Evolutionary conservation across 2,329 filamentous ascomycete species (phyloP).

Genomic region (Plectosphaerella plurivora): DNA sequence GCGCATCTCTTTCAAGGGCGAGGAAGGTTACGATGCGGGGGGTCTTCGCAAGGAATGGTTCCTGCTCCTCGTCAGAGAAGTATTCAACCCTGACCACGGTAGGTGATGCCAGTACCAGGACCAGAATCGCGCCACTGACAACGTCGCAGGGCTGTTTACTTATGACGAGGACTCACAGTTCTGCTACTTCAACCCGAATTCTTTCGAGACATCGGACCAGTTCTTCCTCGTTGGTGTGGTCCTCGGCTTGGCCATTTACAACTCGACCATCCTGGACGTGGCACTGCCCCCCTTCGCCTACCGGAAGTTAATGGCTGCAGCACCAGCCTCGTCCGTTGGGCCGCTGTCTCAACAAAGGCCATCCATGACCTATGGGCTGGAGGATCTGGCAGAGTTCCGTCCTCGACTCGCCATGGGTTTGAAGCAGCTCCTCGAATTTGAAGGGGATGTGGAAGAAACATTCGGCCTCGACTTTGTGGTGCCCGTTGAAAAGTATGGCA

Average conservation of each 20-base stretch:
- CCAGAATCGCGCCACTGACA: slow-evolving; percentile 5
- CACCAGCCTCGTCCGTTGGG: slow-evolving; percentile 55
- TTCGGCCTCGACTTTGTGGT: slow-evolving; percentile 82
- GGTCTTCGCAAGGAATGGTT: slow-evolving; percentile 95
- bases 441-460: slow-evolving; percentile 75
- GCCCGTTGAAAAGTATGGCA: slow-evolving; percentile 73
- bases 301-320: slow-evolving; percentile 76
- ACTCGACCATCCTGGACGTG: slow-evolving; percentile 87
- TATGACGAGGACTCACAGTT: slow-evolving; percentile 88
- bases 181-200: slow-evolving; percentile 90
- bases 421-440: slow-evolving; percentile 71
- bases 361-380: slow-evolving; percentile 68
- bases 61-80: slow-evolving; percentile 76
- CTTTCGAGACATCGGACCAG: slow-evolving; percentile 86
- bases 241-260: slow-evolving; percentile 87
- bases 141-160: slow-evolving; percentile 69
- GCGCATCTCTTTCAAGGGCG: slow-evolving; percentile 78
- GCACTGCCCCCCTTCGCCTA: slow-evolving; percentile 86
- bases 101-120: slow-evolving; percentile 25
- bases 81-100: slow-evolving; percentile 90
- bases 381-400: slow-evolving; percentile 78
- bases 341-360: slow-evolving; percentile 53
- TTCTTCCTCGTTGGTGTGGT: slow-evolving; percentile 88
- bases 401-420: slow-evolving; percentile 73
- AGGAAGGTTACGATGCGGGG: slow-evolving; percentile 88